These are phyloP conservation scores for Gentiana dahurica DNA, from an alignment of 257 asterid genomes.

Conservation along the genomic window DNA sequence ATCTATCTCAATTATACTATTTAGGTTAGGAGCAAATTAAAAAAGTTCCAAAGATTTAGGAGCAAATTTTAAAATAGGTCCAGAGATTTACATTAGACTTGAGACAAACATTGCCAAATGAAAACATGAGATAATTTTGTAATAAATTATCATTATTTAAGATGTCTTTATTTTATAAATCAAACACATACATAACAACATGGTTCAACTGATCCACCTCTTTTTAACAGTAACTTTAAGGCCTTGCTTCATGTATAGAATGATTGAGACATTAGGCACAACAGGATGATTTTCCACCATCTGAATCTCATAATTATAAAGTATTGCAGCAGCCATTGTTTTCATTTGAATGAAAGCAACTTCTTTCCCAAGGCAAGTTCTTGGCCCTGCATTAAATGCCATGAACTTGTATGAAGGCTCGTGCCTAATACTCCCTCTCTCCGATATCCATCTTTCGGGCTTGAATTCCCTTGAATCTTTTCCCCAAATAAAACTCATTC, in stretches of 20 bases:
- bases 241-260: slow-evolving; percentile 49
- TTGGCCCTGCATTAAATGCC: slow-evolving; percentile 62
- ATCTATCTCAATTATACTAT: too few species aligned
- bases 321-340: slow-evolving; percentile 35
- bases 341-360: slow-evolving; percentile 43
- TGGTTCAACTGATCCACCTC: slow-evolving; percentile 18
- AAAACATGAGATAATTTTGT: too few species aligned
- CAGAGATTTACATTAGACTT: too few species aligned
- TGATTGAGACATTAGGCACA: slow-evolving; percentile 37
- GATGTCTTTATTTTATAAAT: too few species aligned
- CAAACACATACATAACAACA: too few species aligned
- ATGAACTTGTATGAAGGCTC: slow-evolving; percentile 53
- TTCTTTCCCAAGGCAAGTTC: slow-evolving; percentile 59
- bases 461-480: slow-evolving; percentile 37
- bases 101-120: too few species aligned
- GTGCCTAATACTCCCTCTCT: slow-evolving; percentile 23
- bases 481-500: slow-evolving; percentile 49
- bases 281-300: slow-evolving; percentile 31
- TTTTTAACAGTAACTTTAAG: slow-evolving; percentile 32
- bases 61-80: too few species aligned
- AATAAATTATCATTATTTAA: too few species aligned
- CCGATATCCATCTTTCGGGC: slow-evolving; percentile 57
- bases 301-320: slow-evolving; percentile 28
- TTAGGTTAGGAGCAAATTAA: too few species aligned
- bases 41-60: too few species aligned